These are phyloP conservation scores for Dysphania ambrosioides DNA, from an alignment of 148 eudicot species.

Conservation along the genomic window DNA sequence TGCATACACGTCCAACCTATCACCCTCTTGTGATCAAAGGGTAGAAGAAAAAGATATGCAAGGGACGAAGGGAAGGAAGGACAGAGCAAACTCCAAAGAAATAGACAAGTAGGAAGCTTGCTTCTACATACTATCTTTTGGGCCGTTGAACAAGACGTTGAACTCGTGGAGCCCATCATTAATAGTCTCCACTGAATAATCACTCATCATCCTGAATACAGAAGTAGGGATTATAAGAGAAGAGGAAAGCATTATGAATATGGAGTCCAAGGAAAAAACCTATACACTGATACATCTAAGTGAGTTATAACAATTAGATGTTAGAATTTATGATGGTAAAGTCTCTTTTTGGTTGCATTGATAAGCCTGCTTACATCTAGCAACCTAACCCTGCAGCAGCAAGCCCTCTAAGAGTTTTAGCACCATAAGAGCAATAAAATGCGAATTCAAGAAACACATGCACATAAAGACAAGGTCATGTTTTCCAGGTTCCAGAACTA, in stretches of 20 bases:
- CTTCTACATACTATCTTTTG: constrained; percentile 65
- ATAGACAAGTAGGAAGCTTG: constrained; percentile 3
- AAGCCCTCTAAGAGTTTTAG: background rate
- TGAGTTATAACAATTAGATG: background rate
- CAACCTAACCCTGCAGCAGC: background rate
- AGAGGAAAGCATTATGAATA: background rate
- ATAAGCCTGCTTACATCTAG: background rate
- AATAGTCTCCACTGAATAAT: constrained; percentile 69
- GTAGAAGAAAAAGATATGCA: background rate
- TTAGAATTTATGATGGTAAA: background rate
- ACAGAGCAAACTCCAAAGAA: background rate
- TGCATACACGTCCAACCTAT: background rate
- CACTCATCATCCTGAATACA: constrained; percentile 76
- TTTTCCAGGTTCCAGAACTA: background rate
- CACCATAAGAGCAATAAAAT: background rate
- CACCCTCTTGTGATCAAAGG: background rate
- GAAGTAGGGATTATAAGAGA: background rate
- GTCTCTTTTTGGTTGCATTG: background rate
- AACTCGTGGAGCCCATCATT: constrained; percentile 76
- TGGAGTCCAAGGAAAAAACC: background rate
- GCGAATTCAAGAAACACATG: background rate
- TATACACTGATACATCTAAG: background rate
- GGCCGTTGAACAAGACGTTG: constrained; percentile 78
- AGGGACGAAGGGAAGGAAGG: background rate
- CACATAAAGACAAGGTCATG: background rate